These are phyloP conservation scores for Castanea mollissima DNA, from an alignment of 306 rosid genomes.

Conservation along the genomic window DNA sequence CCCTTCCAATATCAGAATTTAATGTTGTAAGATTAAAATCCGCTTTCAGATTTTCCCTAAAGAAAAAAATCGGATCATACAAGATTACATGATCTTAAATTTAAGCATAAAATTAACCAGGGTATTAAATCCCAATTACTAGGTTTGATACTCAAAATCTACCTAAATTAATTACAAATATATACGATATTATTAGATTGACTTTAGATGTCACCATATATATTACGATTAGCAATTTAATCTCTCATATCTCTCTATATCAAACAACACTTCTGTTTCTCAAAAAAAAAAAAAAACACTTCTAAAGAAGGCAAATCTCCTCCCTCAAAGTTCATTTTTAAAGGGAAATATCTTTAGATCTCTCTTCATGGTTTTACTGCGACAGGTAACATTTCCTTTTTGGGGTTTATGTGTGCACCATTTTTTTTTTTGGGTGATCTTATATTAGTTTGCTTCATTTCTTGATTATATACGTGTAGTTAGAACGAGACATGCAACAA, in stretches of 20 bases:
- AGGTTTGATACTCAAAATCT: not conserved
- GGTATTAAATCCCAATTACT: not conserved
- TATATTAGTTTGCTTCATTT: not conserved
- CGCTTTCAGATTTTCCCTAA: not conserved
- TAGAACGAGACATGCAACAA: slow-evolving; percentile 46
- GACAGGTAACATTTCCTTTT: slow-evolving; percentile 27
- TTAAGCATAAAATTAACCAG: slow-evolving; percentile 13
- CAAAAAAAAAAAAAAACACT: no score
- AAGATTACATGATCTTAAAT: slow-evolving; percentile 11
- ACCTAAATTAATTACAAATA: not conserved
- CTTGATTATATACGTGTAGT: slow-evolving; percentile 16
- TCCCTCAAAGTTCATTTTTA: not conserved
- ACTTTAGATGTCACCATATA: not conserved
- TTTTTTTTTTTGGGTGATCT: not conserved
- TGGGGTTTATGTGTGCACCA: not conserved
- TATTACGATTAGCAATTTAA: not conserved
- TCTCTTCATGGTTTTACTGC: slow-evolving; percentile 30
- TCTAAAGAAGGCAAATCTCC: not conserved
- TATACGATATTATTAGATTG: not conserved
- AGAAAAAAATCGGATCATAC: not conserved
- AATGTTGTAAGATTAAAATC: not conserved
- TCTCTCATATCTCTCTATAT: not conserved
- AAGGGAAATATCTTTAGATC: slow-evolving; percentile 3
- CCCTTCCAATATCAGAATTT: no score
- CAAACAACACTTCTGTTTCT: no score